Conservation (phyloP, 2,329 filamentous ascomycete species). For the Fusarium neocosmosporiellum region DNA sequence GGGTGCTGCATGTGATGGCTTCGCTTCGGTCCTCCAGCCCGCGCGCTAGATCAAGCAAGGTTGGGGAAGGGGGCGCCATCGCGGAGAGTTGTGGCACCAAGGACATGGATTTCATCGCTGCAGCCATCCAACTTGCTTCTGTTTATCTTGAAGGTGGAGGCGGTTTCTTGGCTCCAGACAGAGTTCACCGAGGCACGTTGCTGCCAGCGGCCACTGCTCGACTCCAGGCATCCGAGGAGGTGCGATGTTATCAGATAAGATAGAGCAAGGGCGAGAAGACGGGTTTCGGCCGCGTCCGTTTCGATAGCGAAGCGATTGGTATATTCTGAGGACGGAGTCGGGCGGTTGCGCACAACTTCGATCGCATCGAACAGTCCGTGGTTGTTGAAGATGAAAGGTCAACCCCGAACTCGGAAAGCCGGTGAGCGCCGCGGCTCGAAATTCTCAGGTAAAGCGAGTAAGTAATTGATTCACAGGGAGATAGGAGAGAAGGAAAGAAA, state of each 20-base stretch:
- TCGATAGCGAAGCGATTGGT: background rate
- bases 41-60: background rate
- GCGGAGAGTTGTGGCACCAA: conserved; percentile 6
- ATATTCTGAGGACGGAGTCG: conserved; percentile 19
- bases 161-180: conserved; percentile 20
- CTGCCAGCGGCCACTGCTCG: conserved; percentile 15
- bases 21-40: conserved; percentile 3
- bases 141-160: conserved; percentile 32
- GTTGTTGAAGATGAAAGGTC: background rate
- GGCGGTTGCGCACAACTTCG: conserved; percentile 24
- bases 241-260: conserved; percentile 33
- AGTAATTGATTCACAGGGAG: background rate
- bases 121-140: conserved; percentile 29
- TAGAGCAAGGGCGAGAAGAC: conserved; percentile 9
- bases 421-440: background rate
- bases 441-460: background rate
- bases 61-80: conserved; percentile 3
- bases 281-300: conserved; percentile 37
- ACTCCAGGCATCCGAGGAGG: conserved; percentile 18
- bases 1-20: background rate
- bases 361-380: background rate
- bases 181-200: conserved; percentile 12
- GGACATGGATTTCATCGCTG: conserved; percentile 6
- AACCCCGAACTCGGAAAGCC: background rate
- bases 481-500: background rate